Conservation (phyloP, 805 yeast species). For the Metahyphopichia silvanorum region DNA sequence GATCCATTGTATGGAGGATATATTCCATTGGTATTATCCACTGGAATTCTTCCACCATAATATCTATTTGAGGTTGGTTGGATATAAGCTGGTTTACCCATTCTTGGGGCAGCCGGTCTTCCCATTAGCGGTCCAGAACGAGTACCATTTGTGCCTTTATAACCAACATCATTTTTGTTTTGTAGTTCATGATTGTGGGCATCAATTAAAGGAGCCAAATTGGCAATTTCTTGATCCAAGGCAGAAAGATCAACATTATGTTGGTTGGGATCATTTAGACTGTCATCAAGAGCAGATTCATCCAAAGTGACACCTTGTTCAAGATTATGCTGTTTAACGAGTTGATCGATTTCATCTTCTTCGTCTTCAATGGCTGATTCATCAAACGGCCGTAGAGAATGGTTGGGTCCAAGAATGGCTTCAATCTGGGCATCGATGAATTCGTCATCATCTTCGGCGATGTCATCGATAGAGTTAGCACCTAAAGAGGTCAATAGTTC, state of each 20-base stretch:
- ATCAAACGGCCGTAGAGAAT: constrained; percentile 12
- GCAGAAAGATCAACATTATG: constrained; percentile 21
- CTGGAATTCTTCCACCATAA: constrained; percentile 21
- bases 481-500: constrained; percentile 37
- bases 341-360: constrained; percentile 35
- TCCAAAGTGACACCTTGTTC: constrained; percentile 29
- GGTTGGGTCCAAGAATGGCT: constrained; percentile 21
- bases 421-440: constrained; percentile 30
- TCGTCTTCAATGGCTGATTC: constrained; percentile 26
- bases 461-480: constrained; percentile 24
- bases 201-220: constrained; percentile 36
- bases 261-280: constrained; percentile 1
- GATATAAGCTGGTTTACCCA: constrained; percentile 45
- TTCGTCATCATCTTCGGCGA: constrained; percentile 25
- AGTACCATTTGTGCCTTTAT: constrained; percentile 1
- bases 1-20: not conserved
- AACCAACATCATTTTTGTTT: constrained; percentile 16
- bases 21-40: not conserved
- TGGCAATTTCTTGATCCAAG: constrained; percentile 40
- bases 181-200: constrained; percentile 29
- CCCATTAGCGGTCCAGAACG: constrained; percentile 29
- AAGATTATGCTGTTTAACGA: constrained; percentile 33
- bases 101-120: constrained; percentile 32
- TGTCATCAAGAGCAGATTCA: constrained; percentile 9
- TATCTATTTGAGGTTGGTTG: constrained; percentile 41